Evolutionary conservation across 192 early-diverging fungal genomes (phyloP).

Genomic region (Allomyces javanicus): DNA sequence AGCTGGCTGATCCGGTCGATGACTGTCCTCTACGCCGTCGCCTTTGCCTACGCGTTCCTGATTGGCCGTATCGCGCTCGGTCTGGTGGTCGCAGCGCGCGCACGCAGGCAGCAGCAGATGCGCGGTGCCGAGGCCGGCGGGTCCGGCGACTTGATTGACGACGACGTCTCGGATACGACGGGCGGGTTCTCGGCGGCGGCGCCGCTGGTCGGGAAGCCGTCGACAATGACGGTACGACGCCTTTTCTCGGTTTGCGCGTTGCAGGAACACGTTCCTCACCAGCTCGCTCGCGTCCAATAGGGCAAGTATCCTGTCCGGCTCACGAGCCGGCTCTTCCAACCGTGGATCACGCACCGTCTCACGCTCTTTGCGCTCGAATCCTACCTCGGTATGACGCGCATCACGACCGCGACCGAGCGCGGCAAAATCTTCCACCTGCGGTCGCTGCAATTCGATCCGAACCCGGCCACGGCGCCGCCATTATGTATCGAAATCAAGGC

Average conservation of each 20-base stretch:
- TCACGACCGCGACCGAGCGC: neutral
- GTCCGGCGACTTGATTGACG: too few species aligned
- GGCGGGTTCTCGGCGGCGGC: neutral
- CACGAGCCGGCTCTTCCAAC: neutral
- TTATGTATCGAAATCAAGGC: neutral
- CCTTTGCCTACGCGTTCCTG: neutral
- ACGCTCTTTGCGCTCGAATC: neutral
- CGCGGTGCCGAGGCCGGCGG: too few species aligned
- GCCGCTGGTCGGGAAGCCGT: neutral
- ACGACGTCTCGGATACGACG: neutral
- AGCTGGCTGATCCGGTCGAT: neutral
- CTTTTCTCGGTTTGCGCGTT: too few species aligned
- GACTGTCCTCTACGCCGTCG: neutral
- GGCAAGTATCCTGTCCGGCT: neutral
- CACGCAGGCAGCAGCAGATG: too few species aligned
- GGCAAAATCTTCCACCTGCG: neutral
- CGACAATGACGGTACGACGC: neutral
- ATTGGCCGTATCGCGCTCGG: neutral
- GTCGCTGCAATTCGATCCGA: neutral
- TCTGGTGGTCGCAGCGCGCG: neutral
- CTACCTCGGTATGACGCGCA: neutral
- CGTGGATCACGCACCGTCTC: neutral
- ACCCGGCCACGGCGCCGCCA: neutral
- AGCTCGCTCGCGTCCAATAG: too few species aligned
- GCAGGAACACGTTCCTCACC: too few species aligned